Percentiles rank a stretch among this genome's conserved stretches.
Conservation (phyloP, 1,284 basidiomycete genomes). For the Mycena citricolor region DNA sequence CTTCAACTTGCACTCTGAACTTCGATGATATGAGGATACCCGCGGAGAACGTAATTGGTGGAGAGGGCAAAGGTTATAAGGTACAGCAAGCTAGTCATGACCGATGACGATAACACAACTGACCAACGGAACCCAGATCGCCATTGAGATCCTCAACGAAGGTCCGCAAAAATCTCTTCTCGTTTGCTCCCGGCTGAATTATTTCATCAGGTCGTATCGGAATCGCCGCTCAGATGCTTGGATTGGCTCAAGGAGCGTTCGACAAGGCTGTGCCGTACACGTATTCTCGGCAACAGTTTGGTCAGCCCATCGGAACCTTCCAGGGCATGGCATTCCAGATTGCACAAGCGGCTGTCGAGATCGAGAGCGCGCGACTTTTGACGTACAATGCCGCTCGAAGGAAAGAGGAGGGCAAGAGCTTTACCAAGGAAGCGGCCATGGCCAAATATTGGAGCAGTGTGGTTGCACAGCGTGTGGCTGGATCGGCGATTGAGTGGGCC, state of each 20-base stretch:
- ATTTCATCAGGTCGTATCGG: conserved; percentile 75
- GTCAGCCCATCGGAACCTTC: conserved; percentile 88
- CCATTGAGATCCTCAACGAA: conserved; percentile 98
- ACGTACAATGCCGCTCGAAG: conserved; percentile 96
- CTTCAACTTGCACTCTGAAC: conserved; percentile 95
- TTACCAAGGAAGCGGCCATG: conserved; percentile 96
- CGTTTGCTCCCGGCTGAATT: too few relatives aligned
- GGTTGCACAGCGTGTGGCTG: conserved; percentile 87
- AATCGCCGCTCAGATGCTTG: conserved; percentile 96
- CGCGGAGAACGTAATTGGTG: conserved; percentile 91
- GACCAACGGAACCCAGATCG: conserved; percentile 53
- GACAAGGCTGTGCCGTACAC: conserved; percentile 92
- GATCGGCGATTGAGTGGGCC: conserved; percentile 94
- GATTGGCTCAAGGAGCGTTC: conserved; percentile 96
- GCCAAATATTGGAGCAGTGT: conserved; percentile 90
- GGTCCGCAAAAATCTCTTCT: conserved; percentile 37
- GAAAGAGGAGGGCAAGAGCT: conserved; percentile 87
- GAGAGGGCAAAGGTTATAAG: conserved; percentile 95
- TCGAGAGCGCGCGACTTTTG: conserved; percentile 89
- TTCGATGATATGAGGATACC: conserved; percentile 96
- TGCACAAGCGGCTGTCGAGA: conserved; percentile 83
- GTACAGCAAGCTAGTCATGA: conserved; percentile 29
- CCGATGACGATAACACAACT: neutral
- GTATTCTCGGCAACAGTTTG: conserved; percentile 92
- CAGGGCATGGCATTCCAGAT: conserved; percentile 98